These are phyloP conservation scores for Populus pruinosa DNA, from an alignment of 345 rosid species.

Conservation along the genomic window DNA sequence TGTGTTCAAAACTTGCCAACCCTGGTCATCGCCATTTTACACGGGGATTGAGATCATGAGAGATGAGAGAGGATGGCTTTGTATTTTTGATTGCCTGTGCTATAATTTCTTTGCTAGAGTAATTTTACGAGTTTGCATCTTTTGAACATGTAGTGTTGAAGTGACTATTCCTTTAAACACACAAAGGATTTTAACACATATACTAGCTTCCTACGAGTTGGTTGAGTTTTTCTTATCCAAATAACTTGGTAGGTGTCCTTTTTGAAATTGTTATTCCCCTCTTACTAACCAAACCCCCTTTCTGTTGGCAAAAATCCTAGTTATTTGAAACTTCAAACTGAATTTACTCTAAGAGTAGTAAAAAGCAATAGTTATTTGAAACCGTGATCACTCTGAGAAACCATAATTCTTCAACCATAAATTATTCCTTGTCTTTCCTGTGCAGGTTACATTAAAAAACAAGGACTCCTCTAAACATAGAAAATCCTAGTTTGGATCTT, in stretches of 20 bases:
- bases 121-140: not conserved
- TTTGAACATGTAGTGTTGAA: not conserved
- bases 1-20: constrained; percentile 82
- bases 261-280: not conserved
- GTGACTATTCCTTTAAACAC: not conserved
- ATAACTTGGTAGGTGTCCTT: not conserved
- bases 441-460: not conserved
- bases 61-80: constrained; percentile 51
- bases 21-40: constrained; percentile 74
- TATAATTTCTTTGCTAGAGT: not conserved
- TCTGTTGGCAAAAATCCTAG: not conserved
- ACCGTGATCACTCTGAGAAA: not conserved
- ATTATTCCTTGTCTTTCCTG: not conserved
- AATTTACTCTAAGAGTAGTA: too few relatives aligned
- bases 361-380: not conserved
- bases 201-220: not conserved
- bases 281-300: not conserved
- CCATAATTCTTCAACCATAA: not conserved
- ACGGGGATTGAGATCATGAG: constrained; percentile 78
- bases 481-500: not conserved
- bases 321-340: too few relatives aligned
- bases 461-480: not conserved
- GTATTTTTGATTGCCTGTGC: not conserved
- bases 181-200: not conserved
- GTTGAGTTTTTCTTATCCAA: not conserved